Conservation (phyloP, 1,139 yeast genomes). For the Geotrichum phurueaensis region DNA sequence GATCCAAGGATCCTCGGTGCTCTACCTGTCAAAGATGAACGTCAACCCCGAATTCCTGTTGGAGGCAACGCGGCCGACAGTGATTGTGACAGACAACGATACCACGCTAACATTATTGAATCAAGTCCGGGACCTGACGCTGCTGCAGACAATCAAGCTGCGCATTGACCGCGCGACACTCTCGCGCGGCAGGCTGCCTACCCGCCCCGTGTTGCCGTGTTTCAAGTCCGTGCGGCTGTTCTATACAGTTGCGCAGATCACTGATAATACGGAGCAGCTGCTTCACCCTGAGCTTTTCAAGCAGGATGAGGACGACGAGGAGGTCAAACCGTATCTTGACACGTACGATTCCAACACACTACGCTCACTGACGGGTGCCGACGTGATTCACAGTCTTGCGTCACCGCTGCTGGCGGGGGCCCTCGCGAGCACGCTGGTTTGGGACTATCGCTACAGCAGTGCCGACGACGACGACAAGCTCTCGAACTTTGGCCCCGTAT, state of each 20-base stretch:
- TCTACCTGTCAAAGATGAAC: constrained; percentile 27
- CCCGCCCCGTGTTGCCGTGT: constrained; percentile 23
- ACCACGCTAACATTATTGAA: constrained; percentile 27
- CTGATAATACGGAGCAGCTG: constrained; percentile 4
- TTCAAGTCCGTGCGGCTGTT: constrained; percentile 31
- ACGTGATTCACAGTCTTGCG: constrained; percentile 32
- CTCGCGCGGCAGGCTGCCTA: constrained; percentile 30
- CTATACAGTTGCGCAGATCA: constrained; percentile 24
- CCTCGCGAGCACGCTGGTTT: constrained; percentile 34
- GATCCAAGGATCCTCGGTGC: constrained; percentile 28
- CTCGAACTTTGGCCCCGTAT: constrained; percentile 34
- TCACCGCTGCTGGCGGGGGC: constrained; percentile 33
- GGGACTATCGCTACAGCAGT: constrained; percentile 33
- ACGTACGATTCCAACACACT: constrained; percentile 30
- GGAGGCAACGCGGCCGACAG: constrained; percentile 25
- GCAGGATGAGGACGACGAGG: constrained; percentile 8
- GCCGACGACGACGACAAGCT: constrained; percentile 19
- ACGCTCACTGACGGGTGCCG: constrained; percentile 36
- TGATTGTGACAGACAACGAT: constrained; percentile 33
- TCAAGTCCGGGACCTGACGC: constrained; percentile 20
- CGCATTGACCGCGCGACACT: constrained; percentile 21
- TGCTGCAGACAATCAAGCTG: constrained; percentile 21
- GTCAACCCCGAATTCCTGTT: constrained; percentile 28
- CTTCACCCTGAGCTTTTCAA: constrained; percentile 1
- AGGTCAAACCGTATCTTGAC: constrained; percentile 23